Evolutionary conservation across 495 filamentous ascomycete species (phyloP).

Genomic region (Neurospora sublineolata): DNA sequence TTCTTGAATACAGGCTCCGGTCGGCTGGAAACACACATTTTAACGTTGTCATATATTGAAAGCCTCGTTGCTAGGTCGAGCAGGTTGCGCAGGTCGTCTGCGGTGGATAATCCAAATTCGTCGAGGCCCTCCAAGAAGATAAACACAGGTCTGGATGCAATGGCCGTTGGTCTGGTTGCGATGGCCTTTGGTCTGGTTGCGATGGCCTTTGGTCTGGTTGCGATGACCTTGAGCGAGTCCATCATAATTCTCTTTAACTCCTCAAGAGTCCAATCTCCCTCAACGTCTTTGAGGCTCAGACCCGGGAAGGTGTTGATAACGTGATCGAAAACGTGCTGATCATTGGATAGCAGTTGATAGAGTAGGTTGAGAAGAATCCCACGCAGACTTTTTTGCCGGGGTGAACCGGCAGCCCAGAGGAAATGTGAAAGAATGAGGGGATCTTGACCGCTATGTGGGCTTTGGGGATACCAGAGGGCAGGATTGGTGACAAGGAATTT

Average conservation of each 20-base stretch:
- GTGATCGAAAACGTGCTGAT: slow-evolving; percentile 1
- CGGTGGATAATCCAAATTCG: slow-evolving; percentile 1
- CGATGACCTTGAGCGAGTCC: background rate
- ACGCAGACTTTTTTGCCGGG: slow-evolving; percentile 11
- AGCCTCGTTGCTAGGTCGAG: slow-evolving; percentile 1
- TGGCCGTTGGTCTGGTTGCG: too few relatives aligned
- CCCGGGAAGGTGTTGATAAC: slow-evolving; percentile 1
- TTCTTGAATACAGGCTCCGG: slow-evolving; percentile 5
- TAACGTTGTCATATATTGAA: background rate
- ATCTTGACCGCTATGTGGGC: background rate
- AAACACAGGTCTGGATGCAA: slow-evolving; percentile 3
- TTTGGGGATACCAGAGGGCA: slow-evolving; percentile 5
- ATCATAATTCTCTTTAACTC: slow-evolving; percentile 4
- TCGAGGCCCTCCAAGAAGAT: slow-evolving; percentile 17
- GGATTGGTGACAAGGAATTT: slow-evolving; percentile 17
- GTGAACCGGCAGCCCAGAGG: slow-evolving; percentile 18
- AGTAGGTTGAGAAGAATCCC: slow-evolving; percentile 24
- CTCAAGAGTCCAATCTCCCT: slow-evolving; percentile 3
- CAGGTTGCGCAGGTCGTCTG: background rate
- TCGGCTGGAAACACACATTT: slow-evolving; percentile 10
- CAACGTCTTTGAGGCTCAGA: slow-evolving; percentile 1
- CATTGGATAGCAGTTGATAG: slow-evolving; percentile 13
- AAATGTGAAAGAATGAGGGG: slow-evolving; percentile 20
- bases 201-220: background rate
- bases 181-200: too few relatives aligned